Conservation (phyloP, 108 stramenopile genomes). For the Bacterosira constricta region DNA sequence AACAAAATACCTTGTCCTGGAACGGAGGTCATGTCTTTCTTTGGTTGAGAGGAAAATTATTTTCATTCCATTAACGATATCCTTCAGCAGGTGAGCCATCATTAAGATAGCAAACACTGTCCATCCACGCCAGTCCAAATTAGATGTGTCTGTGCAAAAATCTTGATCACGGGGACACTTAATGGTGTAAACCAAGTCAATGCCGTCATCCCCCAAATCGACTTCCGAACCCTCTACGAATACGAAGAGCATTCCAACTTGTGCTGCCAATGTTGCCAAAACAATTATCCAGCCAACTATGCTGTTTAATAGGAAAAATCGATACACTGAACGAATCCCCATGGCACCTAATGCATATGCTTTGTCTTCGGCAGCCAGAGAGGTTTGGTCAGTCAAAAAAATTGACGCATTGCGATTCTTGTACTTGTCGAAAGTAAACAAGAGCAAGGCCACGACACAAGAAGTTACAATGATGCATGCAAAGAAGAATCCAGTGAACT, state of each 20-base stretch:
- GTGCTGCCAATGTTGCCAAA: background rate
- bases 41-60: conserved; percentile 3
- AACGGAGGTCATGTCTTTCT: background rate
- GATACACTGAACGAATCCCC: background rate
- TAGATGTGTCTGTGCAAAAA: background rate
- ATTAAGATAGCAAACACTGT: conserved; percentile 10
- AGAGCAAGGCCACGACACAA: background rate
- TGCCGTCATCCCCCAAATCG: background rate
- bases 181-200: conserved; percentile 1
- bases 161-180: background rate
- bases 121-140: conserved; percentile 5
- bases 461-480: background rate
- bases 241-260: background rate
- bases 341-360: background rate
- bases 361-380: background rate
- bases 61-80: conserved; percentile 13
- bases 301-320: background rate
- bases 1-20: background rate
- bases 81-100: conserved; percentile 5
- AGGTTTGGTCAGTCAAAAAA: background rate
- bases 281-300: background rate
- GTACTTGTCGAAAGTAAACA: background rate
- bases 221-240: conserved; percentile 1
- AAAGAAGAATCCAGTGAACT: background rate
- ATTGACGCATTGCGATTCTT: background rate